These are phyloP conservation scores for Trypanosoma rangeli DNA, from an alignment of 208 protist genomes.

Conservation along the genomic window DNA sequence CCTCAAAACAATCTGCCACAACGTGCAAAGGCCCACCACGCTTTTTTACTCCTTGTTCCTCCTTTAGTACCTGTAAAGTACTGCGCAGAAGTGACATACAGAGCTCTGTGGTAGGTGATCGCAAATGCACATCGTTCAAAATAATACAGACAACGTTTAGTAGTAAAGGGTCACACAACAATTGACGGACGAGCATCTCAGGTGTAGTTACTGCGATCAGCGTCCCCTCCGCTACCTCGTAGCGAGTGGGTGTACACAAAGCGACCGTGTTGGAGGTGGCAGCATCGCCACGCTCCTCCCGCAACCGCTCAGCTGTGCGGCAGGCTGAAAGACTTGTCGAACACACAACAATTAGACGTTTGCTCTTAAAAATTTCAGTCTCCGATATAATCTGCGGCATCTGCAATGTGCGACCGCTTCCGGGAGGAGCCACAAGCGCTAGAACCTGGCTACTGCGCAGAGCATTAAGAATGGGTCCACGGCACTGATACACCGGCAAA, in stretches of 20 bases:
- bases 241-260: slow-evolving; percentile 36
- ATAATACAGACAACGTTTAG: slow-evolving; percentile 74
- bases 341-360: slow-evolving; percentile 69
- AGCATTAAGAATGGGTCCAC: slow-evolving; percentile 68
- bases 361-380: slow-evolving; percentile 79
- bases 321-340: slow-evolving; percentile 56
- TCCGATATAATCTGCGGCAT: slow-evolving; percentile 79
- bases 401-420: slow-evolving; percentile 75
- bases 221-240: slow-evolving; percentile 55
- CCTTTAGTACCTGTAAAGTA: slow-evolving; percentile 31
- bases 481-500: slow-evolving; percentile 74
- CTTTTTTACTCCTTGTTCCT: slow-evolving; percentile 18
- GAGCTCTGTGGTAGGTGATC: slow-evolving; percentile 65
- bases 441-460: slow-evolving; percentile 60
- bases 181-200: slow-evolving; percentile 79
- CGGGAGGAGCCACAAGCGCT: slow-evolving; percentile 52
- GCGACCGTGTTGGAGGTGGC: slow-evolving; percentile 46
- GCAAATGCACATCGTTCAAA: slow-evolving; percentile 82
- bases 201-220: slow-evolving; percentile 76
- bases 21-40: slow-evolving; percentile 42
- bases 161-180: slow-evolving; percentile 80
- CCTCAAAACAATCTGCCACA: slow-evolving; percentile 72
- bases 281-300: slow-evolving; percentile 87
- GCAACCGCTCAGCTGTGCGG: slow-evolving; percentile 64
- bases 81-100: slow-evolving; percentile 66